A percentile compares a stretch with the other conserved stretches of the same genome.
phyloP scores from a whole-genome alignment of 352 stramenopile genomes.

The Phytophthora hybrid region DNA sequence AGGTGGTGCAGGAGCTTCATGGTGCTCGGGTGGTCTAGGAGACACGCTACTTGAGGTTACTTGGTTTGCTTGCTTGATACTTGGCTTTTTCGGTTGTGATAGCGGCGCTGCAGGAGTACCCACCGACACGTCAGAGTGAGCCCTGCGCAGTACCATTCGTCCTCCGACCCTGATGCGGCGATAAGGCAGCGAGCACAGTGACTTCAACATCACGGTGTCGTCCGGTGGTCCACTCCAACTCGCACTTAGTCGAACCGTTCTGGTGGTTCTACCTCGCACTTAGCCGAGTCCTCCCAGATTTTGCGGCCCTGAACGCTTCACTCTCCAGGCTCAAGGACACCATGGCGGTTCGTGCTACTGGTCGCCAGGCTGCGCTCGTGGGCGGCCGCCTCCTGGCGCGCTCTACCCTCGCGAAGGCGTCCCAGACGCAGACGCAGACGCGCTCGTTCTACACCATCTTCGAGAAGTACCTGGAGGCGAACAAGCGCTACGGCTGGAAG shows the following conservation, averaged over 20 bases:
- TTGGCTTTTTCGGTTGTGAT: not conserved
- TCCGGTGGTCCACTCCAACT: conserved; percentile 11
- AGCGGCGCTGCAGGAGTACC: no score
- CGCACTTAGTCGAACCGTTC: conserved; percentile 8
- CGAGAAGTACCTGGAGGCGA: conserved; percentile 85
- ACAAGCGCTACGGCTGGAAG: conserved; percentile 86
- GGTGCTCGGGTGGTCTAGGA: not conserved
- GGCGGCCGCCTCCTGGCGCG: conserved; percentile 45
- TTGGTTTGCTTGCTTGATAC: not conserved
- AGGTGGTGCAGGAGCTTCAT: conserved; percentile 1
- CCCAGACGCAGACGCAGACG: conserved; percentile 47
- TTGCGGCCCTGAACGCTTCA: conserved; percentile 26
- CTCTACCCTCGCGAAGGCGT: conserved; percentile 5
- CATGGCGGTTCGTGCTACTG: conserved; percentile 20
- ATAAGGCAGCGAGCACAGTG: no score
- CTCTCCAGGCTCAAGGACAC: conserved; percentile 10
- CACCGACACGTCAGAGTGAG: no score
- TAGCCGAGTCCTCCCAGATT: conserved; percentile 14
- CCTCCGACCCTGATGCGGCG: no score
- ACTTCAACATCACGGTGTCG: no score
- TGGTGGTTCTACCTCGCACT: conserved; percentile 19
- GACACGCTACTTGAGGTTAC: not conserved
- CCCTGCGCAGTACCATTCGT: no score
- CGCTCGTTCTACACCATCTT: conserved; percentile 81
- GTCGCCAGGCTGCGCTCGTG: conserved; percentile 45